Conservation (phyloP, 192 early-diverging fungal species). For the Irineochytrium annulatum region DNA sequence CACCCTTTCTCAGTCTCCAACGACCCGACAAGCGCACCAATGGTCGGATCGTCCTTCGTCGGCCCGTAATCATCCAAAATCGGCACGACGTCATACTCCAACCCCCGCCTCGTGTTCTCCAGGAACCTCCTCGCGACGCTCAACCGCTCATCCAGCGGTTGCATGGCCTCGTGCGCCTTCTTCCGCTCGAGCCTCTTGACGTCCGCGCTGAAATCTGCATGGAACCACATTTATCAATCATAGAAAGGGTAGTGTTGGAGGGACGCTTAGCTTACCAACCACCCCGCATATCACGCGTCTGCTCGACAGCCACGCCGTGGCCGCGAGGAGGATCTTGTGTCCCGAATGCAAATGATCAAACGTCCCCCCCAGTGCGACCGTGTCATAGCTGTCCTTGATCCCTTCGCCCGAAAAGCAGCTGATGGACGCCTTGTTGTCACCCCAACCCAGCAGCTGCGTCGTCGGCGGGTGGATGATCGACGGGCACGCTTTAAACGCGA, state of each 20-base stretch:
- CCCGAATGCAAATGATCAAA: conserved; percentile 96
- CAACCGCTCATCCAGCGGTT: conserved; percentile 61
- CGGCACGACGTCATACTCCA: conserved; percentile 57
- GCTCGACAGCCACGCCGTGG: conserved; percentile 65
- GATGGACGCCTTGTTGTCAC: background rate
- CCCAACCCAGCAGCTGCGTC: background rate
- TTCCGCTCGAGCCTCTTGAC: conserved; percentile 67
- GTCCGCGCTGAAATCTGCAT: conserved; percentile 5
- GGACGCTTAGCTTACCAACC: conserved; percentile 49
- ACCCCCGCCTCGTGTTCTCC: conserved; percentile 34
- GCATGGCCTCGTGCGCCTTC: conserved; percentile 61
- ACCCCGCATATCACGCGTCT: conserved; percentile 67
- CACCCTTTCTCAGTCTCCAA: conserved; percentile 71
- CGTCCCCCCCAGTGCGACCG: conserved; percentile 83
- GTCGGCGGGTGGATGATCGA: background rate
- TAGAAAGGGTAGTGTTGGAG: background rate
- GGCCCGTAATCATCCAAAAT: conserved; percentile 86
- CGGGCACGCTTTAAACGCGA: background rate
- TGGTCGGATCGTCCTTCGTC: conserved; percentile 63
- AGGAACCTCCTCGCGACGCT: conserved; percentile 61
- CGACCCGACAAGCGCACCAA: conserved; percentile 80
- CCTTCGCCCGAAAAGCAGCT: background rate
- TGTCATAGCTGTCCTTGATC: background rate
- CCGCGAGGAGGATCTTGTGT: conserved; percentile 89
- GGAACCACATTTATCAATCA: background rate